Evolutionary conservation across 225 moss, liverwort and hornwort species (phyloP).

Genomic region (Physcomitrellopsis africana): DNA sequence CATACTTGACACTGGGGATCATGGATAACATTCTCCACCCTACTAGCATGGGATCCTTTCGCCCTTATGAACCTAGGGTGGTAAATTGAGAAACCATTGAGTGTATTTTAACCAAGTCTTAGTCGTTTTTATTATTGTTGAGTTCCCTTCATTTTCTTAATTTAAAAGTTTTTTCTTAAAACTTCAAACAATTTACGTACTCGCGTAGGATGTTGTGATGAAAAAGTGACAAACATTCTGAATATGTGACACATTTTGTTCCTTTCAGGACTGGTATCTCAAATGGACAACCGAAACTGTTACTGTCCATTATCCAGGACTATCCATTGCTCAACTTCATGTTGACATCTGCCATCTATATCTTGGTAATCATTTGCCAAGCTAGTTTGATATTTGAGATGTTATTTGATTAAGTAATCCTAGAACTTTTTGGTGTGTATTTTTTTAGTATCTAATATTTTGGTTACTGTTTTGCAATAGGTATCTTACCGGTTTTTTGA

Average conservation of each 20-base stretch:
- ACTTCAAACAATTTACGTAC: no score
- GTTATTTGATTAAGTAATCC: background rate
- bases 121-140: no score
- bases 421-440: background rate
- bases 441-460: constrained; percentile 18
- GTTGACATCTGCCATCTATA: constrained; percentile 80
- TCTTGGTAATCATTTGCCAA: constrained; percentile 53
- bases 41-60: no score
- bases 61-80: no score
- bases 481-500: constrained; percentile 84
- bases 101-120: no score
- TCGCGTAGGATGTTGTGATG: no score
- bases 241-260: constrained; percentile 22
- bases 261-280: constrained; percentile 73
- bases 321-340: constrained; percentile 96
- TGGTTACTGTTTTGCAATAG: constrained; percentile 41
- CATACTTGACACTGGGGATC: background rate
- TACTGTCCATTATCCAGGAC: constrained; percentile 75
- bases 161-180: no score
- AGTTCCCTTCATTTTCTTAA: no score
- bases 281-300: constrained; percentile 82
- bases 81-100: no score
- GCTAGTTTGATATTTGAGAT: constrained; percentile 11
- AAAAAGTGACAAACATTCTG: constrained; percentile 11
- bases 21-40: no score